A percentile compares a stretch with the other conserved stretches of the same genome.
Evolutionary conservation across 2,329 filamentous ascomycete species (phyloP).

Genomic region (Sphaceloma murrayae): DNA sequence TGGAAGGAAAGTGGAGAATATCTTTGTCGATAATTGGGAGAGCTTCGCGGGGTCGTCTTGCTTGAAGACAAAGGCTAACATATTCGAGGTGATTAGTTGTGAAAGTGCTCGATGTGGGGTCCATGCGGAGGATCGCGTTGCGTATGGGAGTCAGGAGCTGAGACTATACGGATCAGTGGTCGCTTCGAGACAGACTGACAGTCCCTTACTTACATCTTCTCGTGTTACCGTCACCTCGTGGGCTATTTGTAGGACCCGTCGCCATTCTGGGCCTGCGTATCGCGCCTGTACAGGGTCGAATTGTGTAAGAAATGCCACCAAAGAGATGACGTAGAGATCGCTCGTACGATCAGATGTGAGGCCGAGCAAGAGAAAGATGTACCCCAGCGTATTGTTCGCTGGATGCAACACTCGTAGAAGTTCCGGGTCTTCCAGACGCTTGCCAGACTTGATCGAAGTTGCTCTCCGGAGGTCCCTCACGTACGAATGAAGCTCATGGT

Average conservation of each 20-base stretch:
- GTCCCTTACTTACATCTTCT: slow-evolving; percentile 1
- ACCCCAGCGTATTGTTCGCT: slow-evolving; percentile 49
- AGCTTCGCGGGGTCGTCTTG: slow-evolving; percentile 45
- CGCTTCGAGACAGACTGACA: background rate
- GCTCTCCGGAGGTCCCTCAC: slow-evolving; percentile 9
- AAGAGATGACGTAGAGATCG: slow-evolving; percentile 19
- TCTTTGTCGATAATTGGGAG: slow-evolving; percentile 54
- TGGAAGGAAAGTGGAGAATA: slow-evolving; percentile 54
- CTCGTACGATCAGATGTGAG: slow-evolving; percentile 37
- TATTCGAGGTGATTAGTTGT: slow-evolving; percentile 54
- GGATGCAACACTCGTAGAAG: slow-evolving; percentile 41
- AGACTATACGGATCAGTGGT: slow-evolving; percentile 13
- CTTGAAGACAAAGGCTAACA: slow-evolving; percentile 47
- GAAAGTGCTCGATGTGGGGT: slow-evolving; percentile 56
- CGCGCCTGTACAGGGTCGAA: slow-evolving; percentile 48
- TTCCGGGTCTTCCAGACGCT: slow-evolving; percentile 8
- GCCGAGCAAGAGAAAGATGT: slow-evolving; percentile 45
- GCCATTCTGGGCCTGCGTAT: slow-evolving; percentile 43
- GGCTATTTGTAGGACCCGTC: slow-evolving; percentile 31
- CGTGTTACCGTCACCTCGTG: slow-evolving; percentile 1
- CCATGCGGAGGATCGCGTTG: slow-evolving; percentile 53
- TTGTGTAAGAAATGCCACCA: slow-evolving; percentile 37
- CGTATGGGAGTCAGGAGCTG: slow-evolving; percentile 30
- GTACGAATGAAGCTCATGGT: background rate
- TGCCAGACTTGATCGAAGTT: slow-evolving; percentile 9